Percentiles rank a stretch among this genome's conserved stretches.
Evolutionary conservation across 768 basidiomycete genomes (phyloP).

Genomic region (Hypholoma fasciculare): DNA sequence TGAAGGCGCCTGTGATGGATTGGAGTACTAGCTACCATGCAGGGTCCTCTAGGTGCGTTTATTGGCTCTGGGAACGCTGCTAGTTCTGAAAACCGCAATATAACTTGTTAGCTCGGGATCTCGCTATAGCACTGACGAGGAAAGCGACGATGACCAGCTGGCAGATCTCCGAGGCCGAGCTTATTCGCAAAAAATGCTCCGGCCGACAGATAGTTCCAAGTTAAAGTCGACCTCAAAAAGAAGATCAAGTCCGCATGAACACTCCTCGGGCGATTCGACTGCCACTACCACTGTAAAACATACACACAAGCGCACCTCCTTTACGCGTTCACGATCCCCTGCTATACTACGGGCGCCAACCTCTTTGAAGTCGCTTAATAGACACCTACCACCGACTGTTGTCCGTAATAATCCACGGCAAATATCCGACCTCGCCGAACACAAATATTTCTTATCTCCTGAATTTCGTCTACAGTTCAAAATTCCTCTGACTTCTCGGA

Average conservation of each 20-base stretch:
- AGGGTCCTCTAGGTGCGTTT: constrained; percentile 72
- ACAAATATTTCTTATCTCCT: constrained; percentile 44
- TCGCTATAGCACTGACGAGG: constrained; percentile 52
- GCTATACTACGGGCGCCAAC: constrained; percentile 35
- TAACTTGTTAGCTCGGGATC: constrained; percentile 46
- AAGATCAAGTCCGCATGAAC: constrained; percentile 30
- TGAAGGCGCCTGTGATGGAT: constrained; percentile 42
- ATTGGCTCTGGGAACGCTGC: not conserved
- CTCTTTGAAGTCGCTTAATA: constrained; percentile 32
- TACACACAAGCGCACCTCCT: constrained; percentile 41
- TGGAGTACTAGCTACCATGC: constrained; percentile 90
- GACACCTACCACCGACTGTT: constrained; percentile 43
- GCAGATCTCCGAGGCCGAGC: constrained; percentile 44
- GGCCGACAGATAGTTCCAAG: constrained; percentile 23
- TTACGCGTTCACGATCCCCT: constrained; percentile 77
- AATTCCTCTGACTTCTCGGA: constrained; percentile 38
- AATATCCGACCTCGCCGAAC: constrained; percentile 24
- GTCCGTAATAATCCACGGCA: constrained; percentile 42
- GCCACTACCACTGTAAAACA: constrained; percentile 31
- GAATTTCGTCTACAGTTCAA: constrained; percentile 44
- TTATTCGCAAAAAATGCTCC: constrained; percentile 20
- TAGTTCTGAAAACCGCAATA: not conserved
- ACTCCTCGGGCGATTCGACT: constrained; percentile 41
- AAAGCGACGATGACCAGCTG: constrained; percentile 47
- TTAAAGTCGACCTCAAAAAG: constrained; percentile 27